Evolutionary conservation across 208 protist species (phyloP), one percentile per base, ranked within the genome.

Genomic region (Trypanosoma vivax): DNA sequence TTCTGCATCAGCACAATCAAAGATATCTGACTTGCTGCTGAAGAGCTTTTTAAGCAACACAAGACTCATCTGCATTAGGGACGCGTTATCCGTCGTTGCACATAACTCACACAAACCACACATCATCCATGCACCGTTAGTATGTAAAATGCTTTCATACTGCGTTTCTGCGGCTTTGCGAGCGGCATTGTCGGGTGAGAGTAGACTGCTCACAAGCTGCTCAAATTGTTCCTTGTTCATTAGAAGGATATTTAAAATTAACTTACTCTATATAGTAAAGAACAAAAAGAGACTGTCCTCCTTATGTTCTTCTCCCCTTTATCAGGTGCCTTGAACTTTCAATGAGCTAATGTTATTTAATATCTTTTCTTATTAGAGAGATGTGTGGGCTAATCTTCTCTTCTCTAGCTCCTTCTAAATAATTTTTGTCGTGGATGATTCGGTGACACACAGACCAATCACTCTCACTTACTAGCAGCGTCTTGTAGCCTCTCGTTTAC

Each of bases 41-140:
- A 93, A 77, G 30, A 88, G 46, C 62, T 90, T 90, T 29, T 75
- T 73, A 40, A 93, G 61, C 49, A 90, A 66, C 46, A 89, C 68
- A 9, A 93, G 54, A 18, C 68, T 65, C 45, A 93, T 82, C 39
- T 75, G 65, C 25, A 60, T 64, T 6, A 64, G 53, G n/a, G 60
- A 42, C 9, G 43, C 29, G 29, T 83, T 74, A 23, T 81, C 56
- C 13, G 66, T 66, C 5, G 49, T 51, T 2, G 74, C 77, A 43
- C 79, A 86, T 14, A 75, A 40, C 51, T 87, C 75, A 4, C 74
- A 58, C 19, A 93, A 49, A 9, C 61, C 61, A 49, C 72, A 72
- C 79, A 93, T 86, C 35, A 73, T 72, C 70, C 51, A 83, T 2
- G 50, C 65, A 18, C 71, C 66, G 30, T 84, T 71, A 18, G 52